Conservation (phyloP, 2,329 filamentous ascomycete genomes). For the Fusarium aywerte region DNA sequence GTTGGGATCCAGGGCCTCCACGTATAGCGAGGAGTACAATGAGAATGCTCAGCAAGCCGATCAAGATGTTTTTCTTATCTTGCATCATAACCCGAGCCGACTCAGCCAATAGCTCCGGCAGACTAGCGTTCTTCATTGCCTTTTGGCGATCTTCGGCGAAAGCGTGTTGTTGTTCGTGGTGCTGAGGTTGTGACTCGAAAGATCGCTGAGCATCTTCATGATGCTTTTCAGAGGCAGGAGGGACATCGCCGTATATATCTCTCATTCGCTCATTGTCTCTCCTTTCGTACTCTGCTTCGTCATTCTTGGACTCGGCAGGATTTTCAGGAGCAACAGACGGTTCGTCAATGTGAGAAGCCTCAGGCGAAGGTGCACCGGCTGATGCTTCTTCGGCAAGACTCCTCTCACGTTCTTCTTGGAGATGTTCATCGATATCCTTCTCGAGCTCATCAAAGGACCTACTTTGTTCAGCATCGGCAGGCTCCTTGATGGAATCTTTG, state of each 20-base stretch:
- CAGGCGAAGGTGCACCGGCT: not conserved
- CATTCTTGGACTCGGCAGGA: not conserved
- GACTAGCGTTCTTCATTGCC: constrained; percentile 57
- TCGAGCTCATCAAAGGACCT: constrained; percentile 36
- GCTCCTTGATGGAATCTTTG: constrained; percentile 16
- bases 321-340: constrained; percentile 24
- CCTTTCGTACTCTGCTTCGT: constrained; percentile 50
- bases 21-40: constrained; percentile 62
- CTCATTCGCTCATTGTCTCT: constrained; percentile 63
- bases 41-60: constrained; percentile 64
- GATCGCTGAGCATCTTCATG: constrained; percentile 14
- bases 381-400: constrained; percentile 29
- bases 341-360: constrained; percentile 31
- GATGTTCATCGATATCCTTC: constrained; percentile 38
- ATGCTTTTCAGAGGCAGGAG: constrained; percentile 17
- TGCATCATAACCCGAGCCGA: constrained; percentile 64
- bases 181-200: not conserved
- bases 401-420: constrained; percentile 35
- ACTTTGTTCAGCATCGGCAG: constrained; percentile 13
- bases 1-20: constrained; percentile 37
- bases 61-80: constrained; percentile 70
- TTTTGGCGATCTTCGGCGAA: constrained; percentile 44
- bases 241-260: constrained; percentile 59
- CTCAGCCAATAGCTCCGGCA: constrained; percentile 65
- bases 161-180: not conserved